phyloP scores from a whole-genome alignment of 495 filamentous ascomycete genomes.

The Penicillium crystallinum region DNA sequence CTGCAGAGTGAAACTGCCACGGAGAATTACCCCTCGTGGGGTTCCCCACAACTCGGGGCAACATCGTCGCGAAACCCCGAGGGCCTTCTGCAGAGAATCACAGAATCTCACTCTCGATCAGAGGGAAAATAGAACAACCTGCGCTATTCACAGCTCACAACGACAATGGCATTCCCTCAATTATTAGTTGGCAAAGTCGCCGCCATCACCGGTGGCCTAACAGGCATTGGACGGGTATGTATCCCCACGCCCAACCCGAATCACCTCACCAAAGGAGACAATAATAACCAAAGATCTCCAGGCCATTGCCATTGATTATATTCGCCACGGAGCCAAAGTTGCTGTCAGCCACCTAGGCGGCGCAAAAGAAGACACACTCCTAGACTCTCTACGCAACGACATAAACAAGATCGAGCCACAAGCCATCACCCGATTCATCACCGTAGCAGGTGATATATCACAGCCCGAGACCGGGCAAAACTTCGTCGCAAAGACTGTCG shows the following conservation, averaged over 20 bases:
- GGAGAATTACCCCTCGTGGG: conserved; percentile 5
- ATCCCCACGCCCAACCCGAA: neutral
- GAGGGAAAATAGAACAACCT: neutral
- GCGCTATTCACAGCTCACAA: neutral
- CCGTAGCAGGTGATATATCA: conserved; percentile 62
- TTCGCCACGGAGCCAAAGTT: conserved; percentile 64
- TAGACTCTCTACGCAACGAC: conserved; percentile 49
- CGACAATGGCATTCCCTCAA: conserved; percentile 35
- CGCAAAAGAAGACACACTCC: conserved; percentile 45
- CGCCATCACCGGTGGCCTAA: conserved; percentile 71
- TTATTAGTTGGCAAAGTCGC: conserved; percentile 64
- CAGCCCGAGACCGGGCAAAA: conserved; percentile 55
- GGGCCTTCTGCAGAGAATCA: conserved; percentile 19
- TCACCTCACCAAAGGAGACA: neutral
- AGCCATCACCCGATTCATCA: conserved; percentile 46
- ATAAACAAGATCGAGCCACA: conserved; percentile 41
- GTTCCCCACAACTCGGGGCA: conserved; percentile 26
- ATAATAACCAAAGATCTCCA: neutral
- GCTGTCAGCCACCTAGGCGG: conserved; percentile 66
- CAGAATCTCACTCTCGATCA: neutral
- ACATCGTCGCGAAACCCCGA: conserved; percentile 32
- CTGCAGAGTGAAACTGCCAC: too few species aligned
- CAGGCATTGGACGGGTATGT: conserved; percentile 62
- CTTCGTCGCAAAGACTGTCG: conserved; percentile 54
- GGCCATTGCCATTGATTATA: conserved; percentile 67